phyloP scores from a whole-genome alignment of 306 rosid genomes.

The Senna siamea region DNA sequence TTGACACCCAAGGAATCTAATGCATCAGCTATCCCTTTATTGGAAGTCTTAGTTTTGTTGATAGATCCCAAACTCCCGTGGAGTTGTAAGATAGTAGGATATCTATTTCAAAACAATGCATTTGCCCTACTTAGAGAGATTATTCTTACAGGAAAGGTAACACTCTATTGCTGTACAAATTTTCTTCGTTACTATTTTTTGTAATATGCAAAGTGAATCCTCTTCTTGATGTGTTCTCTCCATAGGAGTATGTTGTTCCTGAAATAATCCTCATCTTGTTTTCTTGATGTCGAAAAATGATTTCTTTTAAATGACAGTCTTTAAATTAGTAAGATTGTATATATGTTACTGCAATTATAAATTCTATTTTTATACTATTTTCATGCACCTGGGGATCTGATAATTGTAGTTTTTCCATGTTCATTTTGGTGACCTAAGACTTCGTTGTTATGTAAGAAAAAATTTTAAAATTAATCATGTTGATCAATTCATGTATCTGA shows the following conservation, averaged over 20 bases:
- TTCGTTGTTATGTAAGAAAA: background rate
- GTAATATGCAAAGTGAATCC: conserved; percentile 7
- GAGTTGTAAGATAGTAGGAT: conserved; percentile 76
- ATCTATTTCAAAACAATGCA: conserved; percentile 73
- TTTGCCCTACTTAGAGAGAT: conserved; percentile 71
- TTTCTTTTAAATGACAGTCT: background rate
- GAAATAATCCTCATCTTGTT: conserved; percentile 1
- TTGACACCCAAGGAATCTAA: conserved; percentile 55
- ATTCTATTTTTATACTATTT: background rate
- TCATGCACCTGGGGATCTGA: background rate
- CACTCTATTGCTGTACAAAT: conserved; percentile 9
- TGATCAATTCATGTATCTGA: background rate
- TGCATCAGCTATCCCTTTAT: conserved; percentile 56
- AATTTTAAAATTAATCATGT: conserved; percentile 3
- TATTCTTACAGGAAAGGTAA: conserved; percentile 78
- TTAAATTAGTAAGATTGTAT: background rate
- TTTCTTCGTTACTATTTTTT: conserved; percentile 2
- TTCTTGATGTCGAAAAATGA: background rate
- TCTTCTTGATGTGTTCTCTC: background rate
- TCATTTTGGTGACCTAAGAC: background rate
- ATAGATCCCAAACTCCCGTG: conserved; percentile 79
- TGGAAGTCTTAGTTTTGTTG: conserved; percentile 74
- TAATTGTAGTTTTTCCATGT: background rate
- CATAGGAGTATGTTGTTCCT: conserved; percentile 9
- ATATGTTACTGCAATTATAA: conserved; percentile 1